Conservation (phyloP, 176 grass and related monocot genomes). For the Ensete glaucum region DNA sequence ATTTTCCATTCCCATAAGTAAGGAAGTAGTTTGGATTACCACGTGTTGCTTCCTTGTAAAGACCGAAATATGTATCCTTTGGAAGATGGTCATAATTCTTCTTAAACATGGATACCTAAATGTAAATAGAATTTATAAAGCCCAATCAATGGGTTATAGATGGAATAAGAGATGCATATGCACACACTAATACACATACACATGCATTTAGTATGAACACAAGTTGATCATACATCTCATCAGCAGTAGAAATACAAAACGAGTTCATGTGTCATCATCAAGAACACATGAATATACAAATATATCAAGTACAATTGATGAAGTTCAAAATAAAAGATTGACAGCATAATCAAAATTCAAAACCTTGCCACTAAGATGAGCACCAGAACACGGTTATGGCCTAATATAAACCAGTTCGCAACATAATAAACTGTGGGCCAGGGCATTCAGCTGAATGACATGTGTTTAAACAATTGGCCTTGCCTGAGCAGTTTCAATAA, state of each 20-base stretch:
- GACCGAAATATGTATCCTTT: constrained; percentile 96
- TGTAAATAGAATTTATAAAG: not conserved
- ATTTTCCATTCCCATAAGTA: constrained; percentile 97
- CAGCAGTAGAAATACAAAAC: too few species aligned
- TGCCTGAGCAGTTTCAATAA: too few species aligned
- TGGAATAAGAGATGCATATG: not conserved
- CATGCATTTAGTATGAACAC: not conserved
- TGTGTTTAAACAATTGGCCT: too few species aligned
- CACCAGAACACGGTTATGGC: too few species aligned
- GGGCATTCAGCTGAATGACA: too few species aligned
- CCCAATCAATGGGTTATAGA: not conserved
- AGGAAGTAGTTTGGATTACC: constrained; percentile 98
- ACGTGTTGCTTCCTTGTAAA: constrained; percentile 99
- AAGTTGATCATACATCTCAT: too few species aligned
- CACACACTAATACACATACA: not conserved
- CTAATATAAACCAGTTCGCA: too few species aligned
- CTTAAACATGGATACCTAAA: constrained; percentile 97
- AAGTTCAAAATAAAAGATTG: not conserved
- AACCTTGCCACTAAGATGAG: not conserved
- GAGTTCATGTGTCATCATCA: not conserved
- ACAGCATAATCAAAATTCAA: not conserved
- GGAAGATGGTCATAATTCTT: constrained; percentile 99
- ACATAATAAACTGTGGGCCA: too few species aligned
- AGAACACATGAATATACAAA: not conserved
- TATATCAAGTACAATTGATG: not conserved